phyloP scores from a whole-genome alignment of 139 green algal genomes.

The Microglena sp. region DNA sequence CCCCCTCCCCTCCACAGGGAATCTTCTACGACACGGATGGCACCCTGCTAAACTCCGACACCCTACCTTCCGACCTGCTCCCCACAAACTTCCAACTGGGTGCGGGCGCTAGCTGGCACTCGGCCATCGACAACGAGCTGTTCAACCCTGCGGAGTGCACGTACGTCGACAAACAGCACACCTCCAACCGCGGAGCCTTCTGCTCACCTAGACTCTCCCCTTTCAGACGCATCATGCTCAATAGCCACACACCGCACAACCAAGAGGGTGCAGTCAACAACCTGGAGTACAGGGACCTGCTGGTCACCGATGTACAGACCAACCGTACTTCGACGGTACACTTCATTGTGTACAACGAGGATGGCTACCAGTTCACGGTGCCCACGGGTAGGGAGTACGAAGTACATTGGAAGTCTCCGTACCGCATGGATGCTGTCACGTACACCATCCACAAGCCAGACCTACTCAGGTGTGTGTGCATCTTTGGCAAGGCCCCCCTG shows the following conservation, averaged over 20 bases:
- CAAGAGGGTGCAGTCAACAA: neutral
- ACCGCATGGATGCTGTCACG: conserved; percentile 6
- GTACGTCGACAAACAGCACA: conserved; percentile 6
- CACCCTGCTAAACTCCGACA: conserved; percentile 24
- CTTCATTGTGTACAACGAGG: conserved; percentile 33
- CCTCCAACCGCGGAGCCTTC: conserved; percentile 14
- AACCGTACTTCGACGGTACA: conserved; percentile 17
- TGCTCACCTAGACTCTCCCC: conserved; percentile 16
- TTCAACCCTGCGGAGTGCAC: conserved; percentile 17
- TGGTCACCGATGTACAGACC: neutral
- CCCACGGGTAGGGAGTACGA: conserved; percentile 23
- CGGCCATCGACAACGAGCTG: conserved; percentile 15
- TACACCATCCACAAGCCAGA: neutral
- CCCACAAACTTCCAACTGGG: neutral
- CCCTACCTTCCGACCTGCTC: neutral
- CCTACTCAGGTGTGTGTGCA: neutral
- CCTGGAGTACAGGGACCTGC: conserved; percentile 14
- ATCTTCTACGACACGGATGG: conserved; percentile 45
- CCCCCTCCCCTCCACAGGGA: conserved; percentile 15
- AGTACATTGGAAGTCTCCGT: conserved; percentile 29
- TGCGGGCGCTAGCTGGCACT: conserved; percentile 19
- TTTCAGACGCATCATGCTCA: conserved; percentile 33
- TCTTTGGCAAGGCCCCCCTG: neutral
- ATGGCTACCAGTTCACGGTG: conserved; percentile 43
- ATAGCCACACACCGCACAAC: conserved; percentile 15